phyloP scores from a whole-genome alignment of 768 basidiomycete genomes.

The Amanita phalloides region DNA sequence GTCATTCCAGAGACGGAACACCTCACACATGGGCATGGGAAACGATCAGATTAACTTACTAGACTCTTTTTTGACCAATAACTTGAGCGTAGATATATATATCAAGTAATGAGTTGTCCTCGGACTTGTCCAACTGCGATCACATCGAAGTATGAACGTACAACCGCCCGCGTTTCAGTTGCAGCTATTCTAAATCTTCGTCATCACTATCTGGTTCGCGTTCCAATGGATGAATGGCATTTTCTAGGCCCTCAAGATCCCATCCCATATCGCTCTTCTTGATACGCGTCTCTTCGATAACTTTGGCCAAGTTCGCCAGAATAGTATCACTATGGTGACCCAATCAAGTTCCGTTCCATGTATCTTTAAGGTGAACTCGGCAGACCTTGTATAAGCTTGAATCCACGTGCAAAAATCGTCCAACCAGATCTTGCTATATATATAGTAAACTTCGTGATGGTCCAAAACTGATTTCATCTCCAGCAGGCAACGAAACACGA shows the following conservation, averaged over 20 bases:
- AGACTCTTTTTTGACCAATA: neutral
- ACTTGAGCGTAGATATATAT: neutral
- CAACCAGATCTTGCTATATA: constrained; percentile 83
- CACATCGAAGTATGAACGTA: no score
- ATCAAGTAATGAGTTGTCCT: neutral
- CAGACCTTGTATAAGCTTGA: constrained; percentile 55
- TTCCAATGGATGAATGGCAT: constrained; percentile 28
- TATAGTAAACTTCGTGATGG: constrained; percentile 77
- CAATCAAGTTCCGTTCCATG: neutral
- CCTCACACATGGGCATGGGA: constrained; percentile 12
- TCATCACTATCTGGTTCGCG: constrained; percentile 63
- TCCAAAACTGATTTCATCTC: constrained; percentile 68
- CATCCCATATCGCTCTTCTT: constrained; percentile 53
- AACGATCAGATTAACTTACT: neutral
- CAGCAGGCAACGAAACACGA: constrained; percentile 53
- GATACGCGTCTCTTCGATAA: constrained; percentile 29
- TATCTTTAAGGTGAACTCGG: neutral
- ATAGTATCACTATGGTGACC: constrained; percentile 41
- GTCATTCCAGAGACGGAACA: constrained; percentile 51
- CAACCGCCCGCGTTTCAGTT: no score
- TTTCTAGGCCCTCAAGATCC: constrained; percentile 62
- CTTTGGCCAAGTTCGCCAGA: constrained; percentile 33
- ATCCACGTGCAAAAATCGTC: constrained; percentile 82
- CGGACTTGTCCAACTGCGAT: neutral
- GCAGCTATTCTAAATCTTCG: constrained; percentile 19